Conservation (phyloP, 2,329 filamentous ascomycete genomes). For the Colletotrichum horii region DNA sequence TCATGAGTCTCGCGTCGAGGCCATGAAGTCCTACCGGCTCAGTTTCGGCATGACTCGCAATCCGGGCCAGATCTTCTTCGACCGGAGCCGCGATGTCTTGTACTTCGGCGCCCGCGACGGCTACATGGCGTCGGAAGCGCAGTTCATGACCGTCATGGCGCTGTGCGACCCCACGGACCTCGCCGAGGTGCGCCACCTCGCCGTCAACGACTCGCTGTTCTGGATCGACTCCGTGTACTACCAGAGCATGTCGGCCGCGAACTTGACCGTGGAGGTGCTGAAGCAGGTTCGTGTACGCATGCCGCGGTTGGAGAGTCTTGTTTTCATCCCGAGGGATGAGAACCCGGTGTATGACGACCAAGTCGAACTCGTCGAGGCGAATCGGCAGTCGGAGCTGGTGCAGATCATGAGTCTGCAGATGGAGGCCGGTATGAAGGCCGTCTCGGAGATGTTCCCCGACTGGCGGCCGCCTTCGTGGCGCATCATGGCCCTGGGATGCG, state of each 20-base stretch:
- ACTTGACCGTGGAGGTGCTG: constrained; percentile 44
- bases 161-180: constrained; percentile 47
- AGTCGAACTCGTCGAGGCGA: constrained; percentile 23
- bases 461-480: constrained; percentile 42
- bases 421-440: constrained; percentile 33
- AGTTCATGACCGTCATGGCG: constrained; percentile 49
- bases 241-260: constrained; percentile 42
- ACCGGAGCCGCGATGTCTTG: constrained; percentile 45
- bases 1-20: constrained; percentile 50
- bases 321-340: constrained; percentile 47
- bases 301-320: constrained; percentile 44
- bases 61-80: constrained; percentile 47
- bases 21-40: constrained; percentile 43
- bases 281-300: constrained; percentile 41
- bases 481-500: constrained; percentile 34
- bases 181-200: constrained; percentile 43
- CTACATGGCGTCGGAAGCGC: constrained; percentile 49
- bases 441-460: constrained; percentile 32
- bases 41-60: constrained; percentile 47
- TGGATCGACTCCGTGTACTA: constrained; percentile 34
- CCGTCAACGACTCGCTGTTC: constrained; percentile 51
- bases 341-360: constrained; percentile 35
- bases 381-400: constrained; percentile 32
- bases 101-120: constrained; percentile 52
- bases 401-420: constrained; percentile 43